Evolutionary conservation across 2,329 filamentous ascomycete species (phyloP).

Genomic region (Cladosporium halotolerans): DNA sequence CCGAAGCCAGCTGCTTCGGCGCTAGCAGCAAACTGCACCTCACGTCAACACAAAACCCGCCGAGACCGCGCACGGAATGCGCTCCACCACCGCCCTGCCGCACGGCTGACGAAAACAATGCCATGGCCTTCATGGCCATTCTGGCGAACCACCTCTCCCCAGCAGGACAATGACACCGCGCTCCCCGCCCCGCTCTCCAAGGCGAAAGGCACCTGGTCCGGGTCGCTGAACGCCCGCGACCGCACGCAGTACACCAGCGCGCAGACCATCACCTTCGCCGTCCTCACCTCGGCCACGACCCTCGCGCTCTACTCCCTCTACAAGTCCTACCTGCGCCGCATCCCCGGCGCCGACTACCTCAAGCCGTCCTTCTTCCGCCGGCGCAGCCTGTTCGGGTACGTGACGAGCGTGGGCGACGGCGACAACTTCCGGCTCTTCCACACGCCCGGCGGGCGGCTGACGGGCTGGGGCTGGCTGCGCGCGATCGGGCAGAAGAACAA

Average conservation of each 20-base stretch:
- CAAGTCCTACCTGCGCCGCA: slow-evolving; percentile 68
- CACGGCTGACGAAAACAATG: background rate
- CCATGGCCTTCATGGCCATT: slow-evolving; percentile 10
- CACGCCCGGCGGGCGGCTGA: slow-evolving; percentile 79
- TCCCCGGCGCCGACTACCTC: slow-evolving; percentile 71
- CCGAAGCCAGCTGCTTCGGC: background rate
- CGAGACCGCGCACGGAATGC: background rate
- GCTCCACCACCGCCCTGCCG: background rate
- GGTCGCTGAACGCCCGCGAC: slow-evolving; percentile 8
- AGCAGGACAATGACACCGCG: background rate
- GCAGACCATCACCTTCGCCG: slow-evolving; percentile 26
- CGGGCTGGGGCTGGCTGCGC: slow-evolving; percentile 67
- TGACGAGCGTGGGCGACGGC: slow-evolving; percentile 92
- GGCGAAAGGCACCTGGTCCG: slow-evolving; percentile 8
- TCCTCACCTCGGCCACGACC: slow-evolving; percentile 51
- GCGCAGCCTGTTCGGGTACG: slow-evolving; percentile 72
- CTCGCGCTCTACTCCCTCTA: slow-evolving; percentile 56
- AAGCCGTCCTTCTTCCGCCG: slow-evolving; percentile 67
- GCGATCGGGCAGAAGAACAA: slow-evolving; percentile 16
- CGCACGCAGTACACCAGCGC: slow-evolving; percentile 10
- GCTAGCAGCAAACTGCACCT: background rate
- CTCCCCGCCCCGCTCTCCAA: background rate
- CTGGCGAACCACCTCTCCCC: background rate
- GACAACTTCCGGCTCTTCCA: slow-evolving; percentile 94
- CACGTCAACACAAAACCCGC: background rate